Base-by-base conservation (phyloP, 2,329 filamentous ascomycete species). In the Pseudogymnoascus sp. region DNA sequence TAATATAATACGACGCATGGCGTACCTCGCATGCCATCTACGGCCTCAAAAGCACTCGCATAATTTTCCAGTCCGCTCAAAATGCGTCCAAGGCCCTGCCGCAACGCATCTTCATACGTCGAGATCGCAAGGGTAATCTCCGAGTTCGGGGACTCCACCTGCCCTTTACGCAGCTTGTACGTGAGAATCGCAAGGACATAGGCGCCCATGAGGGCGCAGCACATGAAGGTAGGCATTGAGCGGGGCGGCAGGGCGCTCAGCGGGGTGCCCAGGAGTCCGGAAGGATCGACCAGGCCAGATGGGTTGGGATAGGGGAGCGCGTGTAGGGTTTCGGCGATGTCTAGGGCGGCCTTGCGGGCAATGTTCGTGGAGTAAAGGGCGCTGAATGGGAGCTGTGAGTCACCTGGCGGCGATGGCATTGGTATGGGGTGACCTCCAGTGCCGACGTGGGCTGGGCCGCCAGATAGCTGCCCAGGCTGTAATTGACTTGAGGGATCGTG, bases 301-400 rank as follows among this genome's bases (percentile, higher is more conserved):
- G 78, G 75, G 62, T 77, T 77, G 13, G 80, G 80, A 62, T 78
- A 80, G 0, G 80, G 79, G 35, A 82, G 68, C 10, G 73, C 71
- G 65, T 78, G 74, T 61, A 82, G 82, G 11, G 76, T 76, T 61
- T 73, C 69, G 1, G 80, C 77, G 63, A 82, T 82, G 65, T 75
- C 78, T 47, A 82, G 74, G 1, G 80, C 79, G 7, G 79, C 77
- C 57, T 77, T 78, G 33, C 82, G 72, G 67, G 80, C 82, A 64
- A 82, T 76, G 67, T 79, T 79, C 21, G 79, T 76, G 13, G 80
- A 82, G 44, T 77, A 74, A 63, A 80, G 78, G 44, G 74, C 77
- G 65, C 71, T 78, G 67, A 80, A 82, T 13, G 79, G 79, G 47
- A 79, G 75, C 9, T 70, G 65, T 17, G 59, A 61, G 19, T 40